These are phyloP conservation scores for Russula abietina DNA, from an alignment of 768 basidiomycete genomes.

Conservation along the genomic window DNA sequence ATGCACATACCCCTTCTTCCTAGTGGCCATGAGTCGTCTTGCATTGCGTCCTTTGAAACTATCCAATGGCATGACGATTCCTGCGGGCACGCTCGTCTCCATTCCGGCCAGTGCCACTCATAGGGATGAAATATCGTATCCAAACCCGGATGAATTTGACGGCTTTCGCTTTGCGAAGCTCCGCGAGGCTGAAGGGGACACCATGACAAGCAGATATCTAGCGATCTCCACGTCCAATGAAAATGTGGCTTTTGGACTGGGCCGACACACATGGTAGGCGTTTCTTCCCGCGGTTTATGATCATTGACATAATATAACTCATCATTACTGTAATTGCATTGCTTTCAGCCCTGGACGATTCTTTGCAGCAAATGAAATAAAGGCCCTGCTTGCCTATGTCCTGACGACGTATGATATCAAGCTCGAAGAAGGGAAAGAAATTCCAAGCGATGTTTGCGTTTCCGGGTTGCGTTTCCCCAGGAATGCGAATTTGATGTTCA, in stretches of 20 bases:
- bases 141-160: conserved; percentile 37
- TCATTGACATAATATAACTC: neutral
- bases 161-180: conserved; percentile 38
- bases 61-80: conserved; percentile 35
- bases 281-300: neutral
- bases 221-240: neutral
- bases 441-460: neutral
- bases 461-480: neutral
- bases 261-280: neutral
- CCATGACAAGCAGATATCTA: neutral
- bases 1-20: neutral
- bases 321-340: too few species aligned
- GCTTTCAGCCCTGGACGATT: neutral
- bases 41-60: conserved; percentile 30
- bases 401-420: neutral
- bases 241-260: neutral
- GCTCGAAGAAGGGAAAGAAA: neutral
- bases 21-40: conserved; percentile 25
- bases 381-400: neutral
- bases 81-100: conserved; percentile 37
- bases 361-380: neutral
- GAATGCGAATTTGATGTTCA: neutral
- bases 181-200: conserved; percentile 25
- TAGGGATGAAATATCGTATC: conserved; percentile 39
- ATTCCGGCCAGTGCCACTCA: conserved; percentile 34